phyloP scores from a whole-genome alignment of 768 basidiomycete genomes.

The Ramaria sp. region DNA sequence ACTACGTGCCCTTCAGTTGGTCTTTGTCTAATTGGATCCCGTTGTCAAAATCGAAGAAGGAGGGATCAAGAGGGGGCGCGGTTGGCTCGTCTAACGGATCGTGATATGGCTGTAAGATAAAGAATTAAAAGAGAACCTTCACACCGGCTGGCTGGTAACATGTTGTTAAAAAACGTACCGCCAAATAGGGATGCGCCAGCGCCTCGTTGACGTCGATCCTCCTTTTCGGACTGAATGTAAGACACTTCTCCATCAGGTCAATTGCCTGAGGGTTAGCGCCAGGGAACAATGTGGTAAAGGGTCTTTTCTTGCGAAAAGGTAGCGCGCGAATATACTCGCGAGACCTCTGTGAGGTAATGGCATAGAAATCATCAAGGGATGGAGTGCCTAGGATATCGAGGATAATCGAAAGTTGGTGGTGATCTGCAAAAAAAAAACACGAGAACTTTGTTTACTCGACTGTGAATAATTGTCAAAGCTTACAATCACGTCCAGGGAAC shows the following conservation, averaged over 20 bases:
- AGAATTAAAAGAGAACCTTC: background rate
- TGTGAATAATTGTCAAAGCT: conserved; percentile 13
- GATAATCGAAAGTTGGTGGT: conserved; percentile 87
- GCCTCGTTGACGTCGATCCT: conserved; percentile 85
- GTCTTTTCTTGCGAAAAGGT: conserved; percentile 74
- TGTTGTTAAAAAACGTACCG: conserved; percentile 29
- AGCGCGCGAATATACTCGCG: conserved; percentile 84
- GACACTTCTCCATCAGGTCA: conserved; percentile 68
- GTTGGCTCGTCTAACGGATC: conserved; percentile 84
- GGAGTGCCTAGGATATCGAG: conserved; percentile 90
- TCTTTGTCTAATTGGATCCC: conserved; percentile 56
- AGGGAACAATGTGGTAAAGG: conserved; percentile 60
- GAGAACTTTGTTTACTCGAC: background rate
- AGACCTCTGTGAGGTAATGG: conserved; percentile 69
- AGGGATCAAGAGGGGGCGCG: conserved; percentile 62
- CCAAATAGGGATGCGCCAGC: conserved; percentile 80
- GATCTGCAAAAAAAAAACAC: conserved; percentile 39
- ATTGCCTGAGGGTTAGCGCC: conserved; percentile 67
- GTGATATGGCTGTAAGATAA: conserved; percentile 57
- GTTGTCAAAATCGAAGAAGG: conserved; percentile 78
- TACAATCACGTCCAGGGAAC: conserved; percentile 81
- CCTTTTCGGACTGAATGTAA: conserved; percentile 80
- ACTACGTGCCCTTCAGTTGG: conserved; percentile 48
- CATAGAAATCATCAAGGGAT: conserved; percentile 89
- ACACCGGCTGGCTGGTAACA: background rate